Evolutionary conservation across 306 rosid species (phyloP), one percentile per base, ranked within the genome.

Genomic region (Cyclanthera cordifolia): DNA sequence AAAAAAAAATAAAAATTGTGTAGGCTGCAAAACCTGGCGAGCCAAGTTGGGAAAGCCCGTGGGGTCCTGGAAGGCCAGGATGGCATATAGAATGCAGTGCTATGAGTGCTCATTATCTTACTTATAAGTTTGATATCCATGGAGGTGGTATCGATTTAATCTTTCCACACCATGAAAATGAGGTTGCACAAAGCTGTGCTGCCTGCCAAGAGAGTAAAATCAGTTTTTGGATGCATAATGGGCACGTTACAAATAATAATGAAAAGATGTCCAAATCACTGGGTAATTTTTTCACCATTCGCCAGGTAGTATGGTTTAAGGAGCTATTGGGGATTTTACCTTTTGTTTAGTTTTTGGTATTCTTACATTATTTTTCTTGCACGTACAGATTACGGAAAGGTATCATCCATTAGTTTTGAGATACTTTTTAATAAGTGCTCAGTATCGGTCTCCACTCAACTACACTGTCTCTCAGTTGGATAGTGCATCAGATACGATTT

Each of bases 51-150:
- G 90, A 90, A 71, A 93, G 99, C 71, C 94, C 91, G 27, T 93
- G 99, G 99, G 96, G 96, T 69, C 87, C 75, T 73, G 98, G 96
- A 65, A 84, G 99, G 63, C 96, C 99, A 19, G 99, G 99, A 69
- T 93, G 99, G 99, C 99, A 93, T 78, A 93, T 93, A 45, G 99
- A 93, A 63, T 93, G 99, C 90, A 93, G 99, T 80, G 96, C 99
- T 14, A 93, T 93, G 99, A 90, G 99, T 79, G 85, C 96, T 13
- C 80, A 88, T 59, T 93, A 90, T 82, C 79, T 93, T 56, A 81
- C 90, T 46, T 85, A 82, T 75, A 74, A 77, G 72, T 93, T 93
- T 77, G 99, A 93, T 83, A 87, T 93, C 75, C 96, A 93, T 74
- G 99, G 99, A 19, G 96, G 99, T 79, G 99, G 96, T 73, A 93